Conservation (phyloP, 495 filamentous ascomycete genomes). For the Hyphodiscus hymeniophilus region DNA sequence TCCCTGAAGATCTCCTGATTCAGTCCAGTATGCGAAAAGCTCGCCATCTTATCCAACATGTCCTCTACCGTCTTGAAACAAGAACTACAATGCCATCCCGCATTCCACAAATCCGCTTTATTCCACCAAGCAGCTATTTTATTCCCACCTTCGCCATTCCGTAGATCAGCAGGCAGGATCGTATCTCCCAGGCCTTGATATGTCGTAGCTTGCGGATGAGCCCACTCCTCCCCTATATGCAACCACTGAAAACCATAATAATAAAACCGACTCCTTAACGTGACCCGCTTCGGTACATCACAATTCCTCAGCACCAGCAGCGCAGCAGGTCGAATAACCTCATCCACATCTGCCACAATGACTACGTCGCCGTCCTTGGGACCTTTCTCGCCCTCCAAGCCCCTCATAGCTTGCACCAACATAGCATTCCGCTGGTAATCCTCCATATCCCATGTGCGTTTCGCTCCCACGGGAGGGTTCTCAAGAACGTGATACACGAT, state of each 20-base stretch:
- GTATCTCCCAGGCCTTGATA: constrained; percentile 28
- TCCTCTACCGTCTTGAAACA: constrained; percentile 34
- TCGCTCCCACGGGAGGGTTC: constrained; percentile 21
- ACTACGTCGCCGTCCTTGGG: constrained; percentile 27
- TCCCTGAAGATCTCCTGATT: constrained; percentile 30
- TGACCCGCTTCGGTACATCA: constrained; percentile 27
- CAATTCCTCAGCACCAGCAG: constrained; percentile 35
- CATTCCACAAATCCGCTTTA: constrained; percentile 26
- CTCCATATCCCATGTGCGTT: constrained; percentile 29
- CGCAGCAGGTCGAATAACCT: constrained; percentile 30
- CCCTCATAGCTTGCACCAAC: constrained; percentile 26
- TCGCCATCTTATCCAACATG: constrained; percentile 33
- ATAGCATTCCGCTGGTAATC: constrained; percentile 31
- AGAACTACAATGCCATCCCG: constrained; percentile 38
- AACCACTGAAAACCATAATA: constrained; percentile 41
- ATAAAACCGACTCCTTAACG: constrained; percentile 32
- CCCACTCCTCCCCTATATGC: constrained; percentile 31
- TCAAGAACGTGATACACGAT: constrained; percentile 32
- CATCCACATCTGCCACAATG: constrained; percentile 34
- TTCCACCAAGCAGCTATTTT: constrained; percentile 17
- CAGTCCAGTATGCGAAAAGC: constrained; percentile 32
- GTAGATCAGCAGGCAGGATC: constrained; percentile 32
- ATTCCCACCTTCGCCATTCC: constrained; percentile 25
- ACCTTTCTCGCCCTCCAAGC: constrained; percentile 21
- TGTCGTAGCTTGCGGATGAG: constrained; percentile 36